phyloP scores from a whole-genome alignment of 306 rosid species.

The Pyrus pyrifolia region DNA sequence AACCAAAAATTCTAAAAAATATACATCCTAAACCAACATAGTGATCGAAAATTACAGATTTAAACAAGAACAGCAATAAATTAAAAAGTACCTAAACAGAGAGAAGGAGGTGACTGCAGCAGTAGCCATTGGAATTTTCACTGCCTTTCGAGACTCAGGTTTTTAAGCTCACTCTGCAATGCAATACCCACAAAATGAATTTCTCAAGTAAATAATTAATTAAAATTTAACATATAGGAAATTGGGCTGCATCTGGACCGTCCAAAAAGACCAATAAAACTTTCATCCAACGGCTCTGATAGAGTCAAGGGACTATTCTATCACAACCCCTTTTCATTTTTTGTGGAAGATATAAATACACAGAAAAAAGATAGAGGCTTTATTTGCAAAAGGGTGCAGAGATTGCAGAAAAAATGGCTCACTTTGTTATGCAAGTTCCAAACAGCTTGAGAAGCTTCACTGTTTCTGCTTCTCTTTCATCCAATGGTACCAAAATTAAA shows the following conservation, averaged over 20 bases:
- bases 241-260: background rate
- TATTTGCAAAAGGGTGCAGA: background rate
- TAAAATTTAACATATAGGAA: background rate
- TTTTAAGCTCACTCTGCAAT: too few relatives aligned
- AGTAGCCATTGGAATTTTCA: slow-evolving; percentile 34
- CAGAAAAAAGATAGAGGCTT: background rate
- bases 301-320: background rate
- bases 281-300: background rate
- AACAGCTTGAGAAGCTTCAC: slow-evolving; percentile 48
- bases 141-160: background rate
- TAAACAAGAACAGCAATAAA: background rate
- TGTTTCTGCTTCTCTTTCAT: slow-evolving; percentile 60
- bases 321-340: background rate
- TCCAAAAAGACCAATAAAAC: background rate
- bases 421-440: slow-evolving; percentile 57
- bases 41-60: background rate
- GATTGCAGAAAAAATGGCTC: slow-evolving; percentile 43
- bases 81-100: slow-evolving; percentile 31
- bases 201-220: background rate
- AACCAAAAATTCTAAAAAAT: slow-evolving; percentile 1
- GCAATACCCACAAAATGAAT: background rate
- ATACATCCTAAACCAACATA: background rate
- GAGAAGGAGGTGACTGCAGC: slow-evolving; percentile 45
- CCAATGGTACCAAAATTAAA: slow-evolving; percentile 39
- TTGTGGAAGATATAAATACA: background rate